Conservation (phyloP, 164 flowering plant species). For the Chimonanthus salicifolius region DNA sequence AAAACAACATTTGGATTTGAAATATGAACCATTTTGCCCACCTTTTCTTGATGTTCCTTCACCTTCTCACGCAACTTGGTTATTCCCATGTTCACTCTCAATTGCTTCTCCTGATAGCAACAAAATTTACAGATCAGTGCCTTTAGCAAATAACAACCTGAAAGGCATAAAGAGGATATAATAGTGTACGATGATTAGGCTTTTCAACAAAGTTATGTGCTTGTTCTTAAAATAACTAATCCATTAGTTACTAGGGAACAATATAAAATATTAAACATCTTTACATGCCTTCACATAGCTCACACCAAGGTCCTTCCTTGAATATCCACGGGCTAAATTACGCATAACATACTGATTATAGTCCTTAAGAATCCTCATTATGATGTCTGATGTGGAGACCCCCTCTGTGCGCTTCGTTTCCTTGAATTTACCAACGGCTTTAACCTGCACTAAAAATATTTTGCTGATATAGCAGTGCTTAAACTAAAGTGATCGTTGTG, state of each 20-base stretch:
- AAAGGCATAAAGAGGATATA: neutral
- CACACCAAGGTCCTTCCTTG: conserved; percentile 90
- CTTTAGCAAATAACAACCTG: neutral
- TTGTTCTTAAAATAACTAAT: neutral
- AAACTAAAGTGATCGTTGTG: neutral
- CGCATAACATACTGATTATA: conserved; percentile 94
- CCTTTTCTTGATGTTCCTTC: conserved; percentile 92
- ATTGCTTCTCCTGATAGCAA: conserved; percentile 67
- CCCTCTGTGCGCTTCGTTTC: conserved; percentile 85
- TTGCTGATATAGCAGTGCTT: neutral
- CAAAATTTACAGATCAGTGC: conserved; percentile 11
- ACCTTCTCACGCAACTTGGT: conserved; percentile 86
- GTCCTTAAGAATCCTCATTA: conserved; percentile 92
- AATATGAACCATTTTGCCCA: conserved; percentile 26
- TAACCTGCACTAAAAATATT: conserved; percentile 40
- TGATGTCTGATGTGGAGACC: conserved; percentile 80
- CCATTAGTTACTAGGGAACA: neutral
- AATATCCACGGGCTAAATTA: conserved; percentile 89
- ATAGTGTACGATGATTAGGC: neutral
- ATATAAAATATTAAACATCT: neutral
- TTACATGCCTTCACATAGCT: conserved; percentile 84
- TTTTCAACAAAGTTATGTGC: neutral
- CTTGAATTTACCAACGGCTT: conserved; percentile 63
- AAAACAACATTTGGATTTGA: neutral
- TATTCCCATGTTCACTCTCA: conserved; percentile 84